Conservation (phyloP, 768 basidiomycete genomes). For the Tylopilus subfusipes region DNA sequence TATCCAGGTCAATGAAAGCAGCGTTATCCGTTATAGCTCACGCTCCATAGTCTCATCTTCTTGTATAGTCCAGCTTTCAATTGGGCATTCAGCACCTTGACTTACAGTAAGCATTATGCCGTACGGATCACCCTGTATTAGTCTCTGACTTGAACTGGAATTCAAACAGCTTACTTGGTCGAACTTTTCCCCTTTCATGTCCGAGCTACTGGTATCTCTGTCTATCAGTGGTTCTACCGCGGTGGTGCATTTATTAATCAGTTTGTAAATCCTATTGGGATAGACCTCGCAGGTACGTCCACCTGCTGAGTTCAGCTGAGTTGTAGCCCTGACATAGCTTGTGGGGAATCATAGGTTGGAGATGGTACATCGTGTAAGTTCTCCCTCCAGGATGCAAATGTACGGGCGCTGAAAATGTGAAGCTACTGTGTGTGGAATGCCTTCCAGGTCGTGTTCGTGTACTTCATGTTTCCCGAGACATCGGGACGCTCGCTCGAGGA, state of each 20-base stretch:
- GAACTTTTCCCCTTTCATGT: constrained; percentile 64
- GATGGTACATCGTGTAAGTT: constrained; percentile 14
- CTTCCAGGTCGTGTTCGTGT: constrained; percentile 14
- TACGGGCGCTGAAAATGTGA: background rate
- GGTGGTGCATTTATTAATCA: constrained; percentile 16
- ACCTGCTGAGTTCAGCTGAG: too few relatives aligned
- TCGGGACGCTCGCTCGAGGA: constrained; percentile 20
- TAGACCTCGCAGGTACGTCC: constrained; percentile 7
- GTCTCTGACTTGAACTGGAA: too few relatives aligned
- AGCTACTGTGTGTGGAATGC: constrained; percentile 18
- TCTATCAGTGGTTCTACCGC: constrained; percentile 59
- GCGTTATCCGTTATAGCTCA: too few relatives aligned
- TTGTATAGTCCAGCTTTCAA: constrained; percentile 16
- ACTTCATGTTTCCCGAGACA: constrained; percentile 21
- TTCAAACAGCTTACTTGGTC: constrained; percentile 37
- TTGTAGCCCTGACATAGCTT: too few relatives aligned
- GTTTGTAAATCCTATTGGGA: constrained; percentile 19
- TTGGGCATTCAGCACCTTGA: constrained; percentile 6
- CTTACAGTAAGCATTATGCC: constrained; percentile 10
- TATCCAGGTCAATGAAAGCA: too few relatives aligned
- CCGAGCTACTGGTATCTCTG: constrained; percentile 56
- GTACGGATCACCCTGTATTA: too few relatives aligned
- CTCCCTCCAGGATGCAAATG: accelerated
- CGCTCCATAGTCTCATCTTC: constrained; percentile 17
- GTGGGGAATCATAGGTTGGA: constrained; percentile 22